Percentiles rank a stretch among this genome's conserved stretches.
phyloP scores from a whole-genome alignment of 805 yeast species.

The Candida parachauliodes region DNA sequence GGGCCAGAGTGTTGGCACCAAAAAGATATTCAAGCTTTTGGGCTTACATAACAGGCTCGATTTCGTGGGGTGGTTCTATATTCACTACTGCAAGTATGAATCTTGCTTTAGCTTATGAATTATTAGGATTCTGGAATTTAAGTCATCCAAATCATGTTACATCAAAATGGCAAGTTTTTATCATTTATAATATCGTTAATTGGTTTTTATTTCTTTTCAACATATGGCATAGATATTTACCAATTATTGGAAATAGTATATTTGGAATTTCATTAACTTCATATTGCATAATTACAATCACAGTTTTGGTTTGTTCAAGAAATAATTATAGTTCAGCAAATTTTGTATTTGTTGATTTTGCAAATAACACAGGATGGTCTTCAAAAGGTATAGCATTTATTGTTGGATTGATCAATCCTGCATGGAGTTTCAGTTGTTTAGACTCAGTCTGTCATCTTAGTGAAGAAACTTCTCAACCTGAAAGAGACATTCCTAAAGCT shows the following conservation, averaged over 20 bases:
- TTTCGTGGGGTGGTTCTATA: conserved; percentile 42
- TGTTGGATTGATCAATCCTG: conserved; percentile 36
- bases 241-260: conserved; percentile 31
- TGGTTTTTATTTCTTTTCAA: conserved; percentile 29
- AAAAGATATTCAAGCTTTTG: conserved; percentile 32
- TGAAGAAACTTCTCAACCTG: conserved; percentile 38
- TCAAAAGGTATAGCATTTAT: conserved; percentile 34
- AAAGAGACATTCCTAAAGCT: conserved; percentile 37
- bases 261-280: conserved; percentile 34
- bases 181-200: conserved; percentile 34
- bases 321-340: conserved; percentile 28
- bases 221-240: conserved; percentile 34
- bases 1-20: conserved; percentile 40
- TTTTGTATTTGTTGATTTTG: conserved; percentile 20
- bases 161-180: conserved; percentile 35
- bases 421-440: conserved; percentile 38
- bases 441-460: conserved; percentile 42
- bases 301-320: conserved; percentile 36
- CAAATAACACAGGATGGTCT: conserved; percentile 24
- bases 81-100: conserved; percentile 41
- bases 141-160: conserved; percentile 31
- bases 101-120: conserved; percentile 27
- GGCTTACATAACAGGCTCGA: conserved; percentile 38
- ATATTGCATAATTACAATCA: conserved; percentile 31
- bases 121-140: conserved; percentile 37